A percentile compares a stretch with the other conserved stretches of the same genome.
Conservation (phyloP, 176 grass and related monocot species). For the Tuctoria greenei region DNA sequence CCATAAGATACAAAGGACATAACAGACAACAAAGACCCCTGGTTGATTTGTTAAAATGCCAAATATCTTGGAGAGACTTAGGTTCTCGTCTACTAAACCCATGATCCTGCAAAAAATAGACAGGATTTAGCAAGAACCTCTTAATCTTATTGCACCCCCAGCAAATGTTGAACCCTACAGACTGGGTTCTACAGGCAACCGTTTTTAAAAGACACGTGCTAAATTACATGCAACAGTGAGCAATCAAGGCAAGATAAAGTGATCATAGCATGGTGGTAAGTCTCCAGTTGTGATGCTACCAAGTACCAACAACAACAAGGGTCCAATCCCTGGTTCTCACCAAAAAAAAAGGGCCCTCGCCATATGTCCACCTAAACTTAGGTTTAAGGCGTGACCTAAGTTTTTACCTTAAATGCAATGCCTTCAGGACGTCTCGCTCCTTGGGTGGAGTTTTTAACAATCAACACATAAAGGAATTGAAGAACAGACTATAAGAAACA, state of each 20-base stretch:
- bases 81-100: conserved; percentile 63
- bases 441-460: neutral
- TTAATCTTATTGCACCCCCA: neutral
- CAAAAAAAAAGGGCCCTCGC: too few species aligned
- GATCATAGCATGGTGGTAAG: neutral
- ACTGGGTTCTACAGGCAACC: neutral
- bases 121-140: conserved; percentile 23
- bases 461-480: neutral
- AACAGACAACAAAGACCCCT: conserved; percentile 73
- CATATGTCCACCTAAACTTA: too few species aligned
- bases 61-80: conserved; percentile 77
- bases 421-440: too few species aligned
- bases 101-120: conserved; percentile 66
- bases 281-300: too few species aligned
- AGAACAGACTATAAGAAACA: neutral
- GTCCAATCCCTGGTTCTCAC: too few species aligned
- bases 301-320: too few species aligned
- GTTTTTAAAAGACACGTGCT: neutral
- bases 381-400: too few species aligned
- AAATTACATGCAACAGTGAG: conserved; percentile 1
- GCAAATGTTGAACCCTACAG: conserved; percentile 22
- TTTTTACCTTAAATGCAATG: too few species aligned
- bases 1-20: conserved; percentile 76
- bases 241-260: neutral
- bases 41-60: conserved; percentile 61